These are phyloP conservation scores for Colletotrichum phormii DNA, from an alignment of 2,329 filamentous ascomycete genomes.

Conservation along the genomic window DNA sequence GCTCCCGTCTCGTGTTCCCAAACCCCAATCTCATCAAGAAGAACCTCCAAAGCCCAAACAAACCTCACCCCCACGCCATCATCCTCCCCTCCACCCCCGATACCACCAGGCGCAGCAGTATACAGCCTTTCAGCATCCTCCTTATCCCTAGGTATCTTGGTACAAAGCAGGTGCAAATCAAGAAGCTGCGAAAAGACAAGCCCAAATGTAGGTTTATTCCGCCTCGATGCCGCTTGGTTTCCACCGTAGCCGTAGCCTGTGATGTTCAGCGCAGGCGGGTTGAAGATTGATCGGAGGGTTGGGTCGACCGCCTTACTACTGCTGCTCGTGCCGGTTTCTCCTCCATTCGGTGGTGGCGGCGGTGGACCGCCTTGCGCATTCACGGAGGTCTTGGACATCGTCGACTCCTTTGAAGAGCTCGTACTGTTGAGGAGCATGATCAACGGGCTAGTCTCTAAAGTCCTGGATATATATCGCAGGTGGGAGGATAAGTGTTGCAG, in stretches of 20 bases:
- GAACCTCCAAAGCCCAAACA: constrained; percentile 61
- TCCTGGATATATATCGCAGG: constrained; percentile 58
- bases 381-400: constrained; percentile 4
- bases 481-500: constrained; percentile 61
- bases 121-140: constrained; percentile 53
- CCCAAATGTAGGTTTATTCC: constrained; percentile 64
- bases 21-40: constrained; percentile 62
- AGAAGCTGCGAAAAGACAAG: constrained; percentile 65
- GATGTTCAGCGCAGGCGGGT: constrained; percentile 44
- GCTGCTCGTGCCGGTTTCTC: background rate
- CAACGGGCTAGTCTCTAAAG: constrained; percentile 55
- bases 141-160: constrained; percentile 52
- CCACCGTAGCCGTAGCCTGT: constrained; percentile 38
- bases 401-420: constrained; percentile 38
- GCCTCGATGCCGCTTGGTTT: constrained; percentile 39
- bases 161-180: constrained; percentile 66
- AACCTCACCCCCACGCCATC: constrained; percentile 38
- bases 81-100: background rate
- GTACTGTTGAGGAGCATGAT: constrained; percentile 68
- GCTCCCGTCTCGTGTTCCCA: constrained; percentile 47
- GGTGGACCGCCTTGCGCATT: background rate
- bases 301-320: constrained; percentile 48
- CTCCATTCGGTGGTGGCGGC: constrained; percentile 6
- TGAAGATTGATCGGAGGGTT: constrained; percentile 64
- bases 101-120: constrained; percentile 18